Base-by-base conservation (phyloP, 805 yeast species). In the Kuraishia hungarica region DNA sequence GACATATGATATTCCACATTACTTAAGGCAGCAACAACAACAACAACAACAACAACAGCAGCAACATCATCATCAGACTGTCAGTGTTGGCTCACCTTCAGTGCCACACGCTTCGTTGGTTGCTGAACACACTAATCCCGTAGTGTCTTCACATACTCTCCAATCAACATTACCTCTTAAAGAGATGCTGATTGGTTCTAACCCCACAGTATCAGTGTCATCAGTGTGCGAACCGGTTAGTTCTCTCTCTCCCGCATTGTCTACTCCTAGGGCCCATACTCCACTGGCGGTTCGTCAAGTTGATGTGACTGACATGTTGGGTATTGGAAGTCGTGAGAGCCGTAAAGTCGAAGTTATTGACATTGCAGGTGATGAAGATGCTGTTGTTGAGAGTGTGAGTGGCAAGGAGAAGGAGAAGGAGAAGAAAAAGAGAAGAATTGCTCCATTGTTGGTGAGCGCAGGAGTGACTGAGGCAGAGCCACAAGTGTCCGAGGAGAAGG, bases 351-450 rank as follows among this genome's bases (percentile, higher is more conserved):
- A 61, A 53, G 62, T 61, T 48, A 58, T 57, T 49, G 65, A 62
- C 50, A 60, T 59, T 20, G 57, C 62, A 1, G 65, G 61, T 46
- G 53, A 51, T 11, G 58, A 57, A 29, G 39, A 28, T 5, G 39
- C 39, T 15, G 22, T 6, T n/a, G 22, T 20, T 10, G 19, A 20
- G 47, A 43, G 22, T 15, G 15, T 10, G 19, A 10, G 6, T 10
- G 60, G 53, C 47, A 51, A 54, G 35, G 51, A 43, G 22, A 57
- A 58, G 49, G 59, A 55, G 20, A 19, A 54, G 24, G 59, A 58
- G 50, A 65, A 67, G 53, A 66, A 69, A 56, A 73, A 71, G 57
- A 65, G 76, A 53, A 64, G 74, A 54, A 60, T 73, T 35, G 67
- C 68, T 2, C 76, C 77, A 2, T 71, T 71, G 1, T 55, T 71